Percentiles rank a stretch among this genome's conserved stretches.
Evolutionary conservation across 2,329 filamentous ascomycete species (phyloP).

Genomic region (Talaromyces atroroseus): DNA sequence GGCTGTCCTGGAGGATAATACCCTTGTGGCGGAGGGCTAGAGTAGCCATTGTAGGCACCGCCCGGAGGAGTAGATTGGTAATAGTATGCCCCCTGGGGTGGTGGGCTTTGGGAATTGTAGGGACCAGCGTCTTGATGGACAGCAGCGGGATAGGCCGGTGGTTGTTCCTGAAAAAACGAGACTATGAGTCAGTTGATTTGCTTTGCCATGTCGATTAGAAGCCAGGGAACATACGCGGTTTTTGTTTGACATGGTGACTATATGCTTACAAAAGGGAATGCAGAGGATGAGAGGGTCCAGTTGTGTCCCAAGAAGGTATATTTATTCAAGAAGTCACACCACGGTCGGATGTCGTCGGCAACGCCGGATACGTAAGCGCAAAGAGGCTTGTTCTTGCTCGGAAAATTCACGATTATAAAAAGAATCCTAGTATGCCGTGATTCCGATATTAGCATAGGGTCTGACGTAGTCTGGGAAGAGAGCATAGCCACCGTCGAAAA

Average conservation of each 20-base stretch:
- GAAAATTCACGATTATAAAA: neutral
- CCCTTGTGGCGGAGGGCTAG: conserved; percentile 27
- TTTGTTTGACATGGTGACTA: neutral
- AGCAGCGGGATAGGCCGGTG: conserved; percentile 34
- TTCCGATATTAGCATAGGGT: neutral
- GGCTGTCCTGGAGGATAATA: conserved; percentile 33
- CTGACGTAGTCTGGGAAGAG: neutral
- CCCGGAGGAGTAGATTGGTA: conserved; percentile 22
- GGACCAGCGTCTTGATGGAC: conserved; percentile 28
- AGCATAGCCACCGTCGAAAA: neutral
- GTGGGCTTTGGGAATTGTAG: conserved; percentile 19
- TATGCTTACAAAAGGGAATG: neutral
- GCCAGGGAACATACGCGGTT: neutral
- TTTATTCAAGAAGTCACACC: neutral
- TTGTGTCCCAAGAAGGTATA: neutral
- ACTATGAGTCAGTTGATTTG: neutral
- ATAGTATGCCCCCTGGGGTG: conserved; percentile 12
- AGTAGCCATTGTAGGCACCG: conserved; percentile 24
- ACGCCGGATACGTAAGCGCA: neutral
- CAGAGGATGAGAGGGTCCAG: neutral
- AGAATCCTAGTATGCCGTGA: neutral
- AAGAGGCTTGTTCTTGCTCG: neutral
- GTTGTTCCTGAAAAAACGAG: conserved; percentile 15
- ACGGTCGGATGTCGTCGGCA: neutral
- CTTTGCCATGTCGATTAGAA: neutral